Conservation (phyloP, 768 basidiomycete genomes). For the Cubamyces sp. region DNA sequence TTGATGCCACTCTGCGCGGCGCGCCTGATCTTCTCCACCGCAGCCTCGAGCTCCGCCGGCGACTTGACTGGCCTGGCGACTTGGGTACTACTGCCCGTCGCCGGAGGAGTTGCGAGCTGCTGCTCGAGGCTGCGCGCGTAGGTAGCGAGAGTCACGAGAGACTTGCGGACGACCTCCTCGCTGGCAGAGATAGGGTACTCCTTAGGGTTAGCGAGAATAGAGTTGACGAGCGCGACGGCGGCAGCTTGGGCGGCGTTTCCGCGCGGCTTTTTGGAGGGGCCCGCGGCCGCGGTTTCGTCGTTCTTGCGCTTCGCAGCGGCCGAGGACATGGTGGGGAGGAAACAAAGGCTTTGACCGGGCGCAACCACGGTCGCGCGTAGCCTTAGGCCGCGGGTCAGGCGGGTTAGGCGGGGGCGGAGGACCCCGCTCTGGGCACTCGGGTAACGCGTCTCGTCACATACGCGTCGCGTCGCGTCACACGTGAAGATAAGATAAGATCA, state of each 20-base stretch:
- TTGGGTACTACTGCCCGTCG: slow-evolving; percentile 2
- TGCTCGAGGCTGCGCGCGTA: slow-evolving; percentile 41
- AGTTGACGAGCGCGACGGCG: slow-evolving; percentile 41
- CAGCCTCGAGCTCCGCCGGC: slow-evolving; percentile 42
- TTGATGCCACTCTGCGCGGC: slow-evolving; percentile 52
- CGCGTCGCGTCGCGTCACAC: slow-evolving; percentile 6
- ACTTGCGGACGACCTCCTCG: slow-evolving; percentile 36
- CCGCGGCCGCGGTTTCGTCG: slow-evolving; percentile 31
- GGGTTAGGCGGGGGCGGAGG: background rate
- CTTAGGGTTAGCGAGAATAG: slow-evolving; percentile 43
- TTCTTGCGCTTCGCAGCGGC: slow-evolving; percentile 42
- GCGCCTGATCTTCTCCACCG: slow-evolving; percentile 49
- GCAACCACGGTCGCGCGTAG: too few species aligned
- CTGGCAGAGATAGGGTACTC: slow-evolving; percentile 42
- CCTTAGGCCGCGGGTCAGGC: too few species aligned
- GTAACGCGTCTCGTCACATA: slow-evolving; percentile 13
- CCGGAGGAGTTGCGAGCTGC: background rate
- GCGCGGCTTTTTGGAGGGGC: slow-evolving; percentile 37
- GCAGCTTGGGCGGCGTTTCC: slow-evolving; percentile 34
- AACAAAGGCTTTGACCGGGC: background rate
- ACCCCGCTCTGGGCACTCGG: background rate
- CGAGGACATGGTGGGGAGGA: background rate
- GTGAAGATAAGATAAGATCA: slow-evolving; percentile 9
- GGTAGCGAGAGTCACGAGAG: slow-evolving; percentile 37
- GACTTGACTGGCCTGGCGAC: slow-evolving; percentile 37